Base-by-base conservation (phyloP, 1,139 yeast species). In the Candida glucosophila region DNA sequence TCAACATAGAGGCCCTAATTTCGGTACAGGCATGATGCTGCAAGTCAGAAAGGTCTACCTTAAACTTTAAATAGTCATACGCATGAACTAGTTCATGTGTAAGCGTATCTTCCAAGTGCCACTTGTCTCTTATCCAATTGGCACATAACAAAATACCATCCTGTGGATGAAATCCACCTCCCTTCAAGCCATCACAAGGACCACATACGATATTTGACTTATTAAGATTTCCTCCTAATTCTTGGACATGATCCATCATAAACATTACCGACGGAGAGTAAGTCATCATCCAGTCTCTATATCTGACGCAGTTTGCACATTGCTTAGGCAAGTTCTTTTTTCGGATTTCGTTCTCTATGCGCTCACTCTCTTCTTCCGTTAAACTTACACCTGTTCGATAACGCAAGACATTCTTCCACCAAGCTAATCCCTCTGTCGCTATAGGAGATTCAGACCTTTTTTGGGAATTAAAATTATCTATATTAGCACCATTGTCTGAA, bases 21-120 rank as follows among this genome's bases (percentile, higher is more conserved):
- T 90, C 98, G 1, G 96, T 79, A 52, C 98, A 92, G 0, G 98
- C 98, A 49, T 90, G 98, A 46, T 90, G 98, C 43, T 74, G 73
- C 45, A 92, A 60, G 50, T 90, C 73, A 30, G 67, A 49, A 77
- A 94, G 79, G 49, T 90, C 81, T 6, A 90, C 85, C 29, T 83
- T 64, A 58, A 92, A 90, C 49, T 85, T 79, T 39, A 85, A 62
- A 46, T 86, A 79, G 52, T 90, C 99, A 52, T 85, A 90, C 28
- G 88, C 92, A 52, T 90, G 99, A 13, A 92, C 77, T 49, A 90
- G 64, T 47, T 90, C 99, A 49, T 90, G 99, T 3, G 96, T 70
- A 35, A 90, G 55, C 0, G 93, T 81, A 44, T 90, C 97, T 48
- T 90, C 97, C 32, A 88, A 55, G 43, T 85, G 93, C 71, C 81